Conservation (phyloP, 345 rosid genomes). For the Euphorbia tirucalli region DNA sequence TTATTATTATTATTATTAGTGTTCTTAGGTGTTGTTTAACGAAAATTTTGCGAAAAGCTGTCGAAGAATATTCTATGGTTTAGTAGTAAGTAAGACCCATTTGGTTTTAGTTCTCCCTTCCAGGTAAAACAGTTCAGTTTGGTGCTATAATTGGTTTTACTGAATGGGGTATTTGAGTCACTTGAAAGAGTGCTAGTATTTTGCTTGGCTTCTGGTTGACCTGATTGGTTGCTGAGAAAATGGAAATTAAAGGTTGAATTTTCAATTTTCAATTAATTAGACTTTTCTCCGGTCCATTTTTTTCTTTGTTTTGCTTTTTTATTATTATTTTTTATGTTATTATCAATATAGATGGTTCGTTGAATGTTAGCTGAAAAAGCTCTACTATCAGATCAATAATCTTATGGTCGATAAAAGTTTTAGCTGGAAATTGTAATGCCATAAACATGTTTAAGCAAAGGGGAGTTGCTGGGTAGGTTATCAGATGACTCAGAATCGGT, state of each 20-base stretch:
- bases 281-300: background rate
- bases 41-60: background rate
- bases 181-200: background rate
- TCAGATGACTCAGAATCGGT: background rate
- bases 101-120: slow-evolving; percentile 6
- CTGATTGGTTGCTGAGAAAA: slow-evolving; percentile 16
- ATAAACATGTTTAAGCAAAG: background rate
- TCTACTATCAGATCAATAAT: background rate
- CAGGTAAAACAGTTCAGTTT: background rate
- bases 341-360: background rate
- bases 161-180: slow-evolving; percentile 28
- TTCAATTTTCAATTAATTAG: background rate
- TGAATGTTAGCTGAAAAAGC: background rate
- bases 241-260: background rate
- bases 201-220: background rate
- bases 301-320: slow-evolving; percentile 5
- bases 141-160: background rate
- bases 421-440: background rate
- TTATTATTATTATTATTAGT: too few relatives aligned
- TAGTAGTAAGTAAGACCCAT: slow-evolving; percentile 2
- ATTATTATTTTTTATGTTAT: too few relatives aligned
- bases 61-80: slow-evolving; percentile 14
- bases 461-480: background rate
- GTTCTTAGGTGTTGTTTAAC: background rate
- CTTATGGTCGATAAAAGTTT: background rate